A percentile compares a stretch with the other conserved stretches of the same genome.
Evolutionary conservation across 768 basidiomycete genomes (phyloP).

Genomic region (Mrakia frigida): DNA sequence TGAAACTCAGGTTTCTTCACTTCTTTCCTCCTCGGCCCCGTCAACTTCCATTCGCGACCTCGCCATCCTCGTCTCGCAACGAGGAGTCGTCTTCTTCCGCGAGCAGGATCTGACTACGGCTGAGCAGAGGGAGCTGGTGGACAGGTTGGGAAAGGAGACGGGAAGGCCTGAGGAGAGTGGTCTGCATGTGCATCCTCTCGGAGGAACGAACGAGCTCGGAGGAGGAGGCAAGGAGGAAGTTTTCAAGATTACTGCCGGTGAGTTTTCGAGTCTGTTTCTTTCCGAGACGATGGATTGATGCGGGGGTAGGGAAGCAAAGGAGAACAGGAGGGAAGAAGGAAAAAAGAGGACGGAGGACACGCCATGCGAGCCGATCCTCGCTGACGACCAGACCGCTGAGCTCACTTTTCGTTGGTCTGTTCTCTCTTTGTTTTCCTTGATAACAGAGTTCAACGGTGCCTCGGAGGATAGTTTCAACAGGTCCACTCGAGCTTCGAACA

Average conservation of each 20-base stretch:
- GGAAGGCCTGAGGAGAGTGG: constrained; percentile 52
- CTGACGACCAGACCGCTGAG: not conserved
- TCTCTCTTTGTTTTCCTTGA: not conserved
- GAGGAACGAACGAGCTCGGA: constrained; percentile 52
- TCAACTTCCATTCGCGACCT: constrained; percentile 54
- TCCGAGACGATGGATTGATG: not conserved
- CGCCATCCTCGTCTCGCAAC: constrained; percentile 48
- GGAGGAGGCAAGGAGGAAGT: constrained; percentile 47
- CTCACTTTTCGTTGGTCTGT: not conserved
- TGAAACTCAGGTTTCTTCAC: constrained; percentile 50
- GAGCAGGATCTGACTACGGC: constrained; percentile 53
- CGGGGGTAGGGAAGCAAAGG: not conserved
- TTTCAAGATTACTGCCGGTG: constrained; percentile 51
- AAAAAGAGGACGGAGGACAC: constrained; percentile 36
- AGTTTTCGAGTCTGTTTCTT: not conserved
- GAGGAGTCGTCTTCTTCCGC: constrained; percentile 64
- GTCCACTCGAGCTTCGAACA: constrained; percentile 17
- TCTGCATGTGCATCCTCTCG: constrained; percentile 57
- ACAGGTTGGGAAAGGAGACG: constrained; percentile 51
- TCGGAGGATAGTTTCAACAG: not conserved
- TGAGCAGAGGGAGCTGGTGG: constrained; percentile 53
- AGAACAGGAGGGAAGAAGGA: constrained; percentile 38
- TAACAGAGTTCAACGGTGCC: not conserved
- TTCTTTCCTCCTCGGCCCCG: constrained; percentile 41
- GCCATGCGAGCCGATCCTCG: constrained; percentile 26